These are phyloP conservation scores for Fragilariopsis cylindrus DNA, from an alignment of 108 stramenopile genomes.

Conservation along the genomic window DNA sequence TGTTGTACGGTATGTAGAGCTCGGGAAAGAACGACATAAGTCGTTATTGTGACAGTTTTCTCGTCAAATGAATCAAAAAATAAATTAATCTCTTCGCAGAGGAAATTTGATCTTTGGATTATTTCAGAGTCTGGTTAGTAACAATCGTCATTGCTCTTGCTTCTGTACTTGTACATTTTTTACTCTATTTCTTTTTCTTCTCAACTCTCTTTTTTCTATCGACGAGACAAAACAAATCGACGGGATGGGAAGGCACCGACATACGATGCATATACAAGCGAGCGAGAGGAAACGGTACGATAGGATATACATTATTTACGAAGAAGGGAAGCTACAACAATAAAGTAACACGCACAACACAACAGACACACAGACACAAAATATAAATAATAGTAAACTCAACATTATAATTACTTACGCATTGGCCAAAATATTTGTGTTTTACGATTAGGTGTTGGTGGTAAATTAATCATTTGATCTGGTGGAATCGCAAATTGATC, in stretches of 20 bases:
- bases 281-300: no score
- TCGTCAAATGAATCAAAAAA: conserved; percentile 1
- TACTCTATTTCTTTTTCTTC: not conserved
- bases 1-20: not conserved
- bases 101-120: not conserved
- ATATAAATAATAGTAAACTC: not conserved
- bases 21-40: not conserved
- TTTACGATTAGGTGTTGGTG: conserved; percentile 64
- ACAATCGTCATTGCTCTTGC: conserved; percentile 10
- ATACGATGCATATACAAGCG: no score
- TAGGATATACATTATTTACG: no score
- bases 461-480: conserved; percentile 72
- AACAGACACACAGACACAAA: not conserved
- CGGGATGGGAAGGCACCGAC: not conserved
- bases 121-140: conserved; percentile 18
- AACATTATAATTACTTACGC: conserved; percentile 42
- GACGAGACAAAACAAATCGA: not conserved
- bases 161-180: no score
- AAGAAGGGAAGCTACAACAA: no score
- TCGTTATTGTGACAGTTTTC: conserved; percentile 8
- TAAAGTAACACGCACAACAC: not conserved
- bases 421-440: conserved; percentile 79
- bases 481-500: conserved; percentile 61
- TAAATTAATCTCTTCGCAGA: no score
- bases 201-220: not conserved